Evolutionary conservation across 192 early-diverging fungal species (phyloP).

Genomic region (Coemansia sp.): DNA sequence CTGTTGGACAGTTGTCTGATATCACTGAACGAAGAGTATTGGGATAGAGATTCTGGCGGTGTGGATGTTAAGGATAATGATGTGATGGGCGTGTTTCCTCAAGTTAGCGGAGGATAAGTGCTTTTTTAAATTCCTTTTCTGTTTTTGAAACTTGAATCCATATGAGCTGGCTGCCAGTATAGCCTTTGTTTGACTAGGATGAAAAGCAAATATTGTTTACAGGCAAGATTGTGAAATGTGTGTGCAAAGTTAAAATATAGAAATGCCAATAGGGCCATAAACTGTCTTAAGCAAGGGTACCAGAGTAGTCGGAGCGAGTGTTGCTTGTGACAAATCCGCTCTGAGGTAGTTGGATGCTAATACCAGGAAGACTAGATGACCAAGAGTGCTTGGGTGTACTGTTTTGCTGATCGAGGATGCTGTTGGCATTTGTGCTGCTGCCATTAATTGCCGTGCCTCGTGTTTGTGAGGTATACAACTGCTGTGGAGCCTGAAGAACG

Average conservation of each 20-base stretch:
- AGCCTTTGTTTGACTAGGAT: too few relatives aligned
- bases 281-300: neutral
- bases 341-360: constrained; percentile 1
- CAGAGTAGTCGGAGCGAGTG: neutral
- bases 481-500: constrained; percentile 18
- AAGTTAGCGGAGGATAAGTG: constrained; percentile 45
- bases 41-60: neutral
- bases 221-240: too few relatives aligned
- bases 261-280: too few relatives aligned
- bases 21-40: constrained; percentile 38
- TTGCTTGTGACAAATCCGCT: neutral
- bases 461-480: constrained; percentile 19
- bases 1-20: constrained; percentile 23
- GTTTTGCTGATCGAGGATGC: neutral
- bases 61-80: constrained; percentile 23
- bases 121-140: neutral
- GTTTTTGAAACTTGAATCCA: too few relatives aligned
- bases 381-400: neutral
- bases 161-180: too few relatives aligned
- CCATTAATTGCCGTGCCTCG: constrained; percentile 4
- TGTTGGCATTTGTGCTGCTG: neutral
- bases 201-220: too few relatives aligned
- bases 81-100: constrained; percentile 41
- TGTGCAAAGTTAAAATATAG: too few relatives aligned
- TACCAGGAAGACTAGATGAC: constrained; percentile 1